phyloP scores from a whole-genome alignment of 768 basidiomycete genomes.

The Pulveroboletus sp. region DNA sequence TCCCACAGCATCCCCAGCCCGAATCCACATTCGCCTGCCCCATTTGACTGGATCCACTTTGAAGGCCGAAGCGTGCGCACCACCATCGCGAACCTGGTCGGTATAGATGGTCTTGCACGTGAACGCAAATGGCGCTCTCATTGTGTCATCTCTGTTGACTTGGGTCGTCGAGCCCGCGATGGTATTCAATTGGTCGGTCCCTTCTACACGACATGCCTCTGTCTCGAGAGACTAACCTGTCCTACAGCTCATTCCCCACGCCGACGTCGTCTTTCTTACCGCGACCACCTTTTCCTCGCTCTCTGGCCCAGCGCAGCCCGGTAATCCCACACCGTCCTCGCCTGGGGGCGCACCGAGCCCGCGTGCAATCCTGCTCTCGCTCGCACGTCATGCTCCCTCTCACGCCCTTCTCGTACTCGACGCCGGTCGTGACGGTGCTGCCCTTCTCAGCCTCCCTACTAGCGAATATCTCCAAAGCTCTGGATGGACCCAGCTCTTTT shows the following conservation, averaged over 20 bases:
- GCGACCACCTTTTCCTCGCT: constrained; percentile 24
- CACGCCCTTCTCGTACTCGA: constrained; percentile 80
- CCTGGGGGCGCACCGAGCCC: constrained; percentile 55
- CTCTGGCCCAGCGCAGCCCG: background rate
- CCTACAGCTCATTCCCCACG: constrained; percentile 70
- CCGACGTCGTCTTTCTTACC: constrained; percentile 71
- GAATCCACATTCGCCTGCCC: constrained; percentile 61
- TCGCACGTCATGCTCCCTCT: constrained; percentile 59
- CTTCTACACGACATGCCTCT: background rate
- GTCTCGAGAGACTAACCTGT: background rate
- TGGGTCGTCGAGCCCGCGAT: constrained; percentile 68
- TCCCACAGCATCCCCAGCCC: constrained; percentile 25
- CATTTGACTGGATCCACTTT: constrained; percentile 85
- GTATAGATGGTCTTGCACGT: constrained; percentile 74
- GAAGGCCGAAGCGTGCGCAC: constrained; percentile 79
- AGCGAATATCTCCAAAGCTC: constrained; percentile 84
- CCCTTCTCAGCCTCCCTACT: constrained; percentile 75
- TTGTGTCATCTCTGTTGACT: constrained; percentile 77
- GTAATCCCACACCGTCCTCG: constrained; percentile 27
- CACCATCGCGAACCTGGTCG: constrained; percentile 71
- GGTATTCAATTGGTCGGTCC: constrained; percentile 72
- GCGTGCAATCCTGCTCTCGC: constrained; percentile 70
- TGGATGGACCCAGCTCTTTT: constrained; percentile 50
- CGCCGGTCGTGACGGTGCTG: constrained; percentile 77
- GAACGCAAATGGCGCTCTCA: constrained; percentile 82